phyloP scores from a whole-genome alignment of 2,329 filamentous ascomycete genomes.

The Monosporascus sp. region DNA sequence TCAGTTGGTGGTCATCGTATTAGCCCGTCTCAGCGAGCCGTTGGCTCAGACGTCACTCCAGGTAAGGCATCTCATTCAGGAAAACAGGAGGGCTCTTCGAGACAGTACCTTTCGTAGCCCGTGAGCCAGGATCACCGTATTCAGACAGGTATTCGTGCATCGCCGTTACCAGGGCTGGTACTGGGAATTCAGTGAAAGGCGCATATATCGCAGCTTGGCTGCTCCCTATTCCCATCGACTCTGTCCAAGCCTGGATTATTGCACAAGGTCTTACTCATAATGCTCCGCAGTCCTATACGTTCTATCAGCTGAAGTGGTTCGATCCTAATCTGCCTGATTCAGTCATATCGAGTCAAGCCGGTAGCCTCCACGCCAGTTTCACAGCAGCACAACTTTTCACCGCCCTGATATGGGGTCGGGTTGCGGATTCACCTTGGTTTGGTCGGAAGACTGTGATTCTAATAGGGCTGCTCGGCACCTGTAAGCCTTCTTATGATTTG shows the following conservation, averaged over 20 bases:
- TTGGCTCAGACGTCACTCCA: constrained; percentile 70
- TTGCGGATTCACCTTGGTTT: constrained; percentile 56
- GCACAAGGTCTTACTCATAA: background rate
- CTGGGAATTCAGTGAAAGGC: too few relatives aligned
- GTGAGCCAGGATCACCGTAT: background rate
- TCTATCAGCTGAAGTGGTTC: constrained; percentile 83
- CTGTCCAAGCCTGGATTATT: too few relatives aligned
- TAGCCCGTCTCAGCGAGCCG: constrained; percentile 76
- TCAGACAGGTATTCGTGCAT: background rate
- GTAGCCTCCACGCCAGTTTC: constrained; percentile 72
- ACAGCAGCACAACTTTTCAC: constrained; percentile 78
- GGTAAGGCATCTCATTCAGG: constrained; percentile 19
- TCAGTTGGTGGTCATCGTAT: constrained; percentile 70
- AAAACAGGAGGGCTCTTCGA: background rate
- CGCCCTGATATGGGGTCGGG: constrained; percentile 73
- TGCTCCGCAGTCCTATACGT: constrained; percentile 63
- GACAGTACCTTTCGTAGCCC: background rate
- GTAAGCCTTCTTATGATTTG: constrained; percentile 10
- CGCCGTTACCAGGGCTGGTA: too few relatives aligned
- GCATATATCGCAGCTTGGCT: too few relatives aligned
- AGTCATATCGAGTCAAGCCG: constrained; percentile 70
- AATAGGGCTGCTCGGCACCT: constrained; percentile 66
- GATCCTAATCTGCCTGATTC: constrained; percentile 47
- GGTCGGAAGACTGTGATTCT: constrained; percentile 76
- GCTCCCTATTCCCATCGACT: too few relatives aligned